Conservation (phyloP, 331 rosid genomes). For the Pyrus hybrid region DNA sequence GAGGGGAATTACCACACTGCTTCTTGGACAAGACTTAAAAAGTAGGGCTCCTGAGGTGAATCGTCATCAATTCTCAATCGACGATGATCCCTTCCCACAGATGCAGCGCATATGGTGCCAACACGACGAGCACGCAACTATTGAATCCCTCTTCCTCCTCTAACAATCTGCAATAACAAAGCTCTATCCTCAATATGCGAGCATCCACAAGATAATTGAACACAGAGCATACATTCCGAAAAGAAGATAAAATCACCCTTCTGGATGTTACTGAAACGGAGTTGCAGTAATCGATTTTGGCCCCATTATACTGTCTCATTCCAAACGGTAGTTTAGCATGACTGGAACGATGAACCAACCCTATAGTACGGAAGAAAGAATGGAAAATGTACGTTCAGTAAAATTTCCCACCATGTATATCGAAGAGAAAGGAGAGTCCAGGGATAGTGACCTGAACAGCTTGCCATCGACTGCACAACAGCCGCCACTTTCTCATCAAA, state of each 20-base stretch:
- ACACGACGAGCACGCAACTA: slow-evolving; percentile 10
- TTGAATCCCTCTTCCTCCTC: not conserved
- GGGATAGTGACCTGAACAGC: slow-evolving; percentile 30
- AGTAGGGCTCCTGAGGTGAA: slow-evolving; percentile 47
- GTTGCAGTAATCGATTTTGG: slow-evolving; percentile 14
- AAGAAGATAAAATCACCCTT: slow-evolving; percentile 19
- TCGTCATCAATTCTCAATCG: slow-evolving; percentile 33
- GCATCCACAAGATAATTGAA: not conserved
- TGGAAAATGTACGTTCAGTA: not conserved
- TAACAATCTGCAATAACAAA: slow-evolving; percentile 33
- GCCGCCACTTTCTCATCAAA: slow-evolving; percentile 7
- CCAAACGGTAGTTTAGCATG: slow-evolving; percentile 30
- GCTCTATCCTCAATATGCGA: slow-evolving; percentile 6
- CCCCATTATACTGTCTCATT: not conserved
- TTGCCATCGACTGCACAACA: slow-evolving; percentile 22
- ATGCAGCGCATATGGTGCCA: slow-evolving; percentile 19
- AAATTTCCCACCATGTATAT: not conserved
- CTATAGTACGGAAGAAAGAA: not conserved
- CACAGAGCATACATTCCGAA: not conserved
- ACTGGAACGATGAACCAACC: slow-evolving; percentile 20
- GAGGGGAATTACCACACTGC: slow-evolving; percentile 33
- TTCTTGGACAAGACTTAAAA: slow-evolving; percentile 42
- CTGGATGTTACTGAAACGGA: slow-evolving; percentile 18
- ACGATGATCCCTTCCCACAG: slow-evolving; percentile 34
- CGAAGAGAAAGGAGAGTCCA: not conserved